Conservation (phyloP, 2,329 filamentous ascomycete genomes). For the Curvularia verruculosa region DNA sequence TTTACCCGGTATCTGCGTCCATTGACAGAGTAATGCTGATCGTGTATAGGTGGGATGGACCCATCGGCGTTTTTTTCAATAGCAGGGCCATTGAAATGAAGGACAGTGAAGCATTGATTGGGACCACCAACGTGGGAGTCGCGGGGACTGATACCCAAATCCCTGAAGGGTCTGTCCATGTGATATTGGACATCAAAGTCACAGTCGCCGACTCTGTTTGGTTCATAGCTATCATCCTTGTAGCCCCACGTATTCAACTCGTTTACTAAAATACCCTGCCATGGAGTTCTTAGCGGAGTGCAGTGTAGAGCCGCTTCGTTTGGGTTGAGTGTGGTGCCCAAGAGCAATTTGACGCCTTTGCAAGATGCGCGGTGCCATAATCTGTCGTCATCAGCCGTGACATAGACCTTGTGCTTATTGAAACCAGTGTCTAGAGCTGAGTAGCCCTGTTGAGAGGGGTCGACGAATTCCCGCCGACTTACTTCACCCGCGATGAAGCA, state of each 20-base stretch:
- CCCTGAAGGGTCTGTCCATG: not conserved
- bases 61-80: not conserved
- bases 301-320: not conserved
- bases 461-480: not conserved
- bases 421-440: too few relatives aligned
- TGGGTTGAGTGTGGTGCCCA: not conserved
- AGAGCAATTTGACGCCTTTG: not conserved
- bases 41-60: not conserved
- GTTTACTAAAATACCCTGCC: not conserved
- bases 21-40: slow-evolving; percentile 2
- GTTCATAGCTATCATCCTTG: not conserved
- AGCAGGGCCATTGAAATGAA: not conserved
- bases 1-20: slow-evolving; percentile 6
- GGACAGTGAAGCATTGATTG: slow-evolving; percentile 1
- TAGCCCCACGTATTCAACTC: slow-evolving; percentile 3
- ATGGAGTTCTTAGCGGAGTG: not conserved
- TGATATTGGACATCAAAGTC: not conserved
- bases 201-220: not conserved
- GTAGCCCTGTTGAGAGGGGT: not conserved
- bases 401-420: not conserved
- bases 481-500: not conserved
- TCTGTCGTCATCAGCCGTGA: not conserved
- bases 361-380: not conserved
- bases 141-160: not conserved
- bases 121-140: not conserved